phyloP scores from a whole-genome alignment of 345 rosid species.

The Dipteronia sinensis region DNA sequence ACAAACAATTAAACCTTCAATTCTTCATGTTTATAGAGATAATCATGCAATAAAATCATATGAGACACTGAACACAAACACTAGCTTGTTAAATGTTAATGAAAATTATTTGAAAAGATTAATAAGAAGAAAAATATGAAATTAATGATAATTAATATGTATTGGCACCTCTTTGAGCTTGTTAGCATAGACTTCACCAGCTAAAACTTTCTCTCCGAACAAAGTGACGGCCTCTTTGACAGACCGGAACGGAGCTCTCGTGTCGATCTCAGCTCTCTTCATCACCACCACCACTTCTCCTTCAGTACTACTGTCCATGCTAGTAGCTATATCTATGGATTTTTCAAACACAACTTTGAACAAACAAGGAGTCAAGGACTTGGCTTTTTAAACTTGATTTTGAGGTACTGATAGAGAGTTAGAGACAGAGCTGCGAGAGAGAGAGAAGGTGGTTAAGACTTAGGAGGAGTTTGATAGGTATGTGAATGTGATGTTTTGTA shows the following conservation, averaged over 20 bases:
- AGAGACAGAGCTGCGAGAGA: background rate
- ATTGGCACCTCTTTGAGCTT: slow-evolving; percentile 55
- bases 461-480: slow-evolving; percentile 8
- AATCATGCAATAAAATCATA: too few species aligned
- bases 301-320: slow-evolving; percentile 29
- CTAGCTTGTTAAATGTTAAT: background rate
- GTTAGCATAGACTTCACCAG: slow-evolving; percentile 56
- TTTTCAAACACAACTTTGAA: slow-evolving; percentile 5
- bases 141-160: background rate
- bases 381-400: slow-evolving; percentile 1
- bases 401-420: too few species aligned
- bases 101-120: background rate
- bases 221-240: slow-evolving; percentile 81
- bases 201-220: slow-evolving; percentile 78
- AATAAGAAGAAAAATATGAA: background rate
- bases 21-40: too few species aligned
- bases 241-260: slow-evolving; percentile 68
- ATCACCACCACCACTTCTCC: slow-evolving; percentile 27
- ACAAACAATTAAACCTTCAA: too few species aligned
- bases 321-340: background rate
- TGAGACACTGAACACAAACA: background rate
- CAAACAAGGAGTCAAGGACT: background rate
- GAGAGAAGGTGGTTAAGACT: slow-evolving; percentile 15
- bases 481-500: slow-evolving; percentile 10
- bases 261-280: slow-evolving; percentile 75